Percentiles rank a stretch among this genome's conserved stretches.
Evolutionary conservation across 768 basidiomycete genomes (phyloP).

Genomic region (Tephrocybe sp.): DNA sequence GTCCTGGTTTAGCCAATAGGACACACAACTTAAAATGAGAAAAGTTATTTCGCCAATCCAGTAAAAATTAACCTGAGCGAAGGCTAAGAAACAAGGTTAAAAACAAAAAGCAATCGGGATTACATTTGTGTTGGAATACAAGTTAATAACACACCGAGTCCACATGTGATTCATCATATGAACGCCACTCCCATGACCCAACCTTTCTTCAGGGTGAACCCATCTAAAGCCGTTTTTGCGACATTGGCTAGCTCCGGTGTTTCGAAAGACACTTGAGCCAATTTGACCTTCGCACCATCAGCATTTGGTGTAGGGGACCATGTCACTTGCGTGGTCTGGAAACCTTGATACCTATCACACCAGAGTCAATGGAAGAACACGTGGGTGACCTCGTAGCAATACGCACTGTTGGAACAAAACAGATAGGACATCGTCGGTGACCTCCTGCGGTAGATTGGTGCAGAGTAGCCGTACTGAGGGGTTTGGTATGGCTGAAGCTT

Average conservation of each 20-base stretch:
- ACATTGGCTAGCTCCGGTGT: conserved; percentile 67
- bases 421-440: conserved; percentile 80
- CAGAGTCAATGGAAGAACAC: neutral
- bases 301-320: conserved; percentile 67
- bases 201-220: conserved; percentile 83
- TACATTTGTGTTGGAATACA: too few relatives aligned
- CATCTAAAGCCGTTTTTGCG: conserved; percentile 81
- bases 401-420: conserved; percentile 92
- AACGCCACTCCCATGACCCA: conserved; percentile 82
- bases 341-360: conserved; percentile 73
- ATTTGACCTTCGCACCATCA: conserved; percentile 66
- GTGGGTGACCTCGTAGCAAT: neutral
- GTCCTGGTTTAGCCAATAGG: too few relatives aligned
- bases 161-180: conserved; percentile 32
- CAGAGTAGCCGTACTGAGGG: conserved; percentile 62
- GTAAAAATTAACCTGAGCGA: too few relatives aligned
- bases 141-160: conserved; percentile 10
- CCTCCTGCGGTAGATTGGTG: conserved; percentile 88
- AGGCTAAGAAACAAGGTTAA: too few relatives aligned
- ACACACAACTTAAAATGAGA: too few relatives aligned
- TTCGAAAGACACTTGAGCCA: conserved; percentile 81
- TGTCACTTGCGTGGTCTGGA: conserved; percentile 66
- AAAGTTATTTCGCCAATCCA: too few relatives aligned
- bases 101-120: too few relatives aligned
- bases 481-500: conserved; percentile 43